Evolutionary conservation across 139 green algal genomes (phyloP), one percentile per base, ranked within the genome.

Genomic region (Chlamydomonas eustigma): DNA sequence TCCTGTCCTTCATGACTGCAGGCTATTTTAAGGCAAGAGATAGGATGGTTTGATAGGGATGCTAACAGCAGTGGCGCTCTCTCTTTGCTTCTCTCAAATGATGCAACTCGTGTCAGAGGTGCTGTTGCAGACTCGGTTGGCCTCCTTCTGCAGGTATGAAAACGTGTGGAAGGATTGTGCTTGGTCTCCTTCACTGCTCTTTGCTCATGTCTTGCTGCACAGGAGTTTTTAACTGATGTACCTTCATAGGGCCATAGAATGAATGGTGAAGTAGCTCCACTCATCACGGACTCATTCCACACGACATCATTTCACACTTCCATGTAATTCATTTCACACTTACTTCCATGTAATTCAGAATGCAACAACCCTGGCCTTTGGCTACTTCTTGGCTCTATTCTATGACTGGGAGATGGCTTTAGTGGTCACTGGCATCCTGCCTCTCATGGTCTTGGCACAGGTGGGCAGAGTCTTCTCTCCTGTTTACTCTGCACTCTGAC

Each of bases 341-440:
- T 22, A 28, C 22, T 24, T 24, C 22, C 22, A 22, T 63, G 22
- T 63, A 63, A 28, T 44, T 1, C 80, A 81, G 73, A 86, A 86
- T 52, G 25, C 82, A 24, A 37, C 68, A 0, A 63, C 37, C 50
- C 71, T 81, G 52, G 39, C 64, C 1, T 63, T 73, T 2, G 75
- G 75, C 39, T 80, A 80, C 39, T 2, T 66, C 5, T 70, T 90
- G 39, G 79, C 89, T 12, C 91, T 95, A 66, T 76, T 82, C 32
- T 80, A 84, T 52, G 73, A 78, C 68, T 96, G 90, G 90, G 81
- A 86, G 64, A 88, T 95, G 84, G 88, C 91, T 39, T 81, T 96
- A 39, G 84, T 97, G 0, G 77, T 94, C 32, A 87, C 89, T 0
- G 86, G 78, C 8, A 52, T 74, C 5, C 51, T 95, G 25, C 93